A percentile compares a stretch with the other conserved stretches of the same genome.
phyloP scores from a whole-genome alignment of 2,329 filamentous ascomycete genomes.

The Tolypocladium pustulatum region DNA sequence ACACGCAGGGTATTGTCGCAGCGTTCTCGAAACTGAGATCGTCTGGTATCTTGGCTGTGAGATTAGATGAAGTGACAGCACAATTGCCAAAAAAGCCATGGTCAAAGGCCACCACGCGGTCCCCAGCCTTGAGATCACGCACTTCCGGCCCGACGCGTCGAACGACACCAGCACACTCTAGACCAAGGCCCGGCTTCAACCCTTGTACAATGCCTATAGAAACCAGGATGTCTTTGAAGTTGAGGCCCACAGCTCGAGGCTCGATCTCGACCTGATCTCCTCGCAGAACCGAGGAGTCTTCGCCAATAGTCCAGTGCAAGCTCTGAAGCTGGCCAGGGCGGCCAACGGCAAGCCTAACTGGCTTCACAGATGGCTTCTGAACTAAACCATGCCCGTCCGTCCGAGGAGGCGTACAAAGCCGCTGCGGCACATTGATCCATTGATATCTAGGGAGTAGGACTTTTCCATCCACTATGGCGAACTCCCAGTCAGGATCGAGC shows the following conservation, averaged over 20 bases:
- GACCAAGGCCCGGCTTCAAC: conserved; percentile 3
- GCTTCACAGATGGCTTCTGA: background rate
- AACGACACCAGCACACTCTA: conserved; percentile 17
- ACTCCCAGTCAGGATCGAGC: background rate
- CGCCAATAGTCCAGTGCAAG: background rate
- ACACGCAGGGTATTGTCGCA: conserved; percentile 21
- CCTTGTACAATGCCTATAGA: conserved; percentile 15
- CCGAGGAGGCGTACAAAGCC: background rate
- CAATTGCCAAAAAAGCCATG: conserved; percentile 14
- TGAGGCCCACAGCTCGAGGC: conserved; percentile 20
- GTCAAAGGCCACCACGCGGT: conserved; percentile 15
- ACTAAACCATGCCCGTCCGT: background rate
- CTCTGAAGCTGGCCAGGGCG: background rate
- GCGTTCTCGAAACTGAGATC: conserved; percentile 20
- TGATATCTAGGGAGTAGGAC: background rate
- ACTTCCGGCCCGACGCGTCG: conserved; percentile 13
- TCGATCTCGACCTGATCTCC: conserved; percentile 21
- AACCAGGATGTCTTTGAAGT: conserved; percentile 24
- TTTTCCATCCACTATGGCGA: background rate
- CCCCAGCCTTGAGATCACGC: conserved; percentile 17
- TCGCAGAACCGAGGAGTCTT: background rate
- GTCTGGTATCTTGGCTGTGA: conserved; percentile 20
- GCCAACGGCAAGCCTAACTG: background rate
- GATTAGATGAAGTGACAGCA: conserved; percentile 9
- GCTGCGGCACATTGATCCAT: background rate